Conservation (phyloP, 768 basidiomycete genomes). For the Boletus pseudo-olivaceus region DNA sequence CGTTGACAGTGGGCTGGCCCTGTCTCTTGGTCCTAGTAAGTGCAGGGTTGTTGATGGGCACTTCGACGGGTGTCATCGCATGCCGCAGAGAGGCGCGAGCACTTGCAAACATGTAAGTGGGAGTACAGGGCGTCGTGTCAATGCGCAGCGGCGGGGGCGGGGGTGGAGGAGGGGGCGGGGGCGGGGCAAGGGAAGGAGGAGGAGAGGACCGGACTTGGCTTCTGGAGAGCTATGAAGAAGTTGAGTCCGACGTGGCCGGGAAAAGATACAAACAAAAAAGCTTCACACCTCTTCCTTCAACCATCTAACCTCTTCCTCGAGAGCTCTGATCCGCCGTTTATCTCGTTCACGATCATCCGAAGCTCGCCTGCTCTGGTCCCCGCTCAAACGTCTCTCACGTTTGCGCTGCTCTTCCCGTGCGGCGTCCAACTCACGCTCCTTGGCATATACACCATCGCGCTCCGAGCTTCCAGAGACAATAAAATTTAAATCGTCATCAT, state of each 20-base stretch:
- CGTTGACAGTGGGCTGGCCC: conserved; percentile 66
- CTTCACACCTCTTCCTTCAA: conserved; percentile 53
- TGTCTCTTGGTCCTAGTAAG: conserved; percentile 37
- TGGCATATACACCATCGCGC: conserved; percentile 50
- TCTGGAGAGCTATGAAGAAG: conserved; percentile 41
- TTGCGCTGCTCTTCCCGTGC: conserved; percentile 50
- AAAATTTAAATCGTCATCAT: conserved; percentile 24
- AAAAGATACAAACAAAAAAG: not conserved
- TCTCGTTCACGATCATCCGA: conserved; percentile 49
- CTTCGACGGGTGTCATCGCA: conserved; percentile 50
- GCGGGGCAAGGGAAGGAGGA: conserved; percentile 24
- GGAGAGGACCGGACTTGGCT: conserved; percentile 27
- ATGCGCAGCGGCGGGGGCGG: conserved; percentile 34
- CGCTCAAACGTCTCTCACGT: conserved; percentile 40
- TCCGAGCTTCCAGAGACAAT: conserved; percentile 41
- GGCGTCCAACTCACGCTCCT: conserved; percentile 59
- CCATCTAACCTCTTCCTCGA: conserved; percentile 63
- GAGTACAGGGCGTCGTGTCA: conserved; percentile 27
- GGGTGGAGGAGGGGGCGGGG: conserved; percentile 45
- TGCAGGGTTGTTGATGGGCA: conserved; percentile 55
- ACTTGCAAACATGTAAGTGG: conserved; percentile 45
- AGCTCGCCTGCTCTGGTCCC: conserved; percentile 29
- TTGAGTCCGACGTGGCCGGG: not conserved
- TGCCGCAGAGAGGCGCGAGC: conserved; percentile 69
- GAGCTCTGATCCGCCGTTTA: conserved; percentile 56